Evolutionary conservation across 352 stramenopile species (phyloP).

Genomic region (Peronosclerospora sorghi): DNA sequence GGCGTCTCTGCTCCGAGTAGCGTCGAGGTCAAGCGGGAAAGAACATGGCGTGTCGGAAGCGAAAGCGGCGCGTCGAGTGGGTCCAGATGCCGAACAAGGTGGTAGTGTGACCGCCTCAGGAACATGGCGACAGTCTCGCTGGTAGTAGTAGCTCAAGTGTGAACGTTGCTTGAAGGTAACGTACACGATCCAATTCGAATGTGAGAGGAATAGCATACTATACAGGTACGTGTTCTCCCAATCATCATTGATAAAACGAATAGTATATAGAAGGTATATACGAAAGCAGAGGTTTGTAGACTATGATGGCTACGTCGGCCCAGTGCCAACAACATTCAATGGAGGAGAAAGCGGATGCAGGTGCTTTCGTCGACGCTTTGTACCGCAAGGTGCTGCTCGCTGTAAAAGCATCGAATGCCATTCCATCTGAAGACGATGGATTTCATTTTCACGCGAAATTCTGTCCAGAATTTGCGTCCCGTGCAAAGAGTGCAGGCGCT

Average conservation of each 20-base stretch:
- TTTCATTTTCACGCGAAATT: constrained; percentile 80
- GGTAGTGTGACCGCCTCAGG: constrained; percentile 6
- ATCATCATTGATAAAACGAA: not conserved
- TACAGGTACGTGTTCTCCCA: not conserved
- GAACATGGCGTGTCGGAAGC: not conserved
- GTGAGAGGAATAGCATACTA: too few relatives aligned
- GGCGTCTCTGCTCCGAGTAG: not conserved
- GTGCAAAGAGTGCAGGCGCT: constrained; percentile 24
- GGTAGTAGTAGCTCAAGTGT: not conserved
- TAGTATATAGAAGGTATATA: not conserved
- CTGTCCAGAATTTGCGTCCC: constrained; percentile 38
- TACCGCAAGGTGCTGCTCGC: constrained; percentile 67
- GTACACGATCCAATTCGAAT: too few relatives aligned
- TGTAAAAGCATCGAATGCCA: constrained; percentile 74
- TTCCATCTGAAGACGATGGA: constrained; percentile 71
- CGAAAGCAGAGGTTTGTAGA: not conserved
- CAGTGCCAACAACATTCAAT: constrained; percentile 2
- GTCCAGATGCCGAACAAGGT: constrained; percentile 9
- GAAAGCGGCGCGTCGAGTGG: too few relatives aligned
- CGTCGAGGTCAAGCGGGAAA: constrained; percentile 9
- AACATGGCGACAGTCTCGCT: constrained; percentile 14
- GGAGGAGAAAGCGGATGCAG: constrained; percentile 15
- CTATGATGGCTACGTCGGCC: too few relatives aligned
- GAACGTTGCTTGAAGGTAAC: constrained; percentile 2
- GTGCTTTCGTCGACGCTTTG: constrained; percentile 42